A percentile compares a stretch with the other conserved stretches of the same genome.
phyloP scores from a whole-genome alignment of 2,329 filamentous ascomycete genomes.

The Nemania diffusa region DNA sequence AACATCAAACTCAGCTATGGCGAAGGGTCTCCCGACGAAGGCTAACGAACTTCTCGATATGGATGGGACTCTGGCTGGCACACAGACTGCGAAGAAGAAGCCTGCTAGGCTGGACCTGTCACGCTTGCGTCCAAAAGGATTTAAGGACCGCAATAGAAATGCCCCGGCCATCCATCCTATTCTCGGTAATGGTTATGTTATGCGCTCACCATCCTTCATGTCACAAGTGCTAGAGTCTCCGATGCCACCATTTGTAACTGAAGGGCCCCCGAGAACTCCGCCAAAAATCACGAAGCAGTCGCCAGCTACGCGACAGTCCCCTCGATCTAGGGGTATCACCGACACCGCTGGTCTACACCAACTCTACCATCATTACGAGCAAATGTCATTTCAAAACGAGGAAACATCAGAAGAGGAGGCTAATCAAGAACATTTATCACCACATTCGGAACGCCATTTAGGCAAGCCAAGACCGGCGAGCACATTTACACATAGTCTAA shows the following conservation, averaged over 20 bases:
- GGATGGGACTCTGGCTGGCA: constrained; percentile 49
- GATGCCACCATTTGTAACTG: constrained; percentile 21
- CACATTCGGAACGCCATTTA: constrained; percentile 29
- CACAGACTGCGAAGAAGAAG: constrained; percentile 50
- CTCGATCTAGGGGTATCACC: constrained; percentile 45
- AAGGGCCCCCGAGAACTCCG: constrained; percentile 25
- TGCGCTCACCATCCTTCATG: constrained; percentile 56
- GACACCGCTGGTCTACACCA: constrained; percentile 58
- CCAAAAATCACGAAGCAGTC: constrained; percentile 34
- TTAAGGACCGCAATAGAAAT: constrained; percentile 47
- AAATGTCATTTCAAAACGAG: constrained; percentile 61
- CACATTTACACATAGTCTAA: constrained; percentile 39
- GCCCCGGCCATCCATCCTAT: constrained; percentile 43
- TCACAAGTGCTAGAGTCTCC: constrained; percentile 46
- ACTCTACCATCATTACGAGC: constrained; percentile 68
- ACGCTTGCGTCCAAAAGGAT: constrained; percentile 53
- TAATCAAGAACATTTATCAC: constrained; percentile 25
- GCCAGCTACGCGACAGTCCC: constrained; percentile 42
- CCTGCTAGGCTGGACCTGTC: constrained; percentile 63
- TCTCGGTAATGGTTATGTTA: constrained; percentile 52
- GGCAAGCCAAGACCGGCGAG: constrained; percentile 35
- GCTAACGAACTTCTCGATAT: constrained; percentile 59
- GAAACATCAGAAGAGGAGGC: constrained; percentile 38
- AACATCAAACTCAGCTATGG: constrained; percentile 68
- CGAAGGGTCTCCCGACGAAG: constrained; percentile 63